Conservation (phyloP, 177 flowering plant genomes). For the Vitis hybrid region DNA sequence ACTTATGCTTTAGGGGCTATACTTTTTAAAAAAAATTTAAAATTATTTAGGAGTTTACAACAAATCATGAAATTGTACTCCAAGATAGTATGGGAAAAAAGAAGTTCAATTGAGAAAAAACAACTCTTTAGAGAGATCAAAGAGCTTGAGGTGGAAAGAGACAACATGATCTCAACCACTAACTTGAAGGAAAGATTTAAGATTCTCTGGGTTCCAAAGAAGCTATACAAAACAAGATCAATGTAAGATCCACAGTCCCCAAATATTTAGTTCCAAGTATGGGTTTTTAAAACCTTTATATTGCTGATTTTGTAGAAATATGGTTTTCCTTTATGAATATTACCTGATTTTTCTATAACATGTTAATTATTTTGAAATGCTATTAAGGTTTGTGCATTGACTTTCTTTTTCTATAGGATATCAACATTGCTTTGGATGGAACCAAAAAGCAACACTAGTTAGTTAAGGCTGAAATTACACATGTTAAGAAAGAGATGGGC, state of each 20-base stretch:
- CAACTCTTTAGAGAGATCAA: background rate
- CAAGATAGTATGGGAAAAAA: too few relatives aligned
- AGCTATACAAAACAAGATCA: background rate
- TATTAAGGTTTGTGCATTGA: too few relatives aligned
- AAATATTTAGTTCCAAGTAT: background rate
- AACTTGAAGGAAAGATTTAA: conserved; percentile 8
- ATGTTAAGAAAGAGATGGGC: background rate
- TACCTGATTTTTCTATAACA: background rate
- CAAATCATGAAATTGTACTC: background rate
- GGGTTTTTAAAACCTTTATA: background rate
- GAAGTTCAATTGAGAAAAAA: background rate
- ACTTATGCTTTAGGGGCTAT: too few relatives aligned
- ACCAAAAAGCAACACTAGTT: background rate
- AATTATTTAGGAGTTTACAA: background rate
- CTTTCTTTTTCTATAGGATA: background rate
- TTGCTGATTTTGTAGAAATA: background rate
- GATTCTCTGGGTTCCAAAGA: conserved; percentile 2
- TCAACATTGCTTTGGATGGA: background rate
- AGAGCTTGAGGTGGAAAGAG: background rate
- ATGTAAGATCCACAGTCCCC: background rate
- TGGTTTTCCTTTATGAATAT: background rate
- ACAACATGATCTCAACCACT: conserved; percentile 1
- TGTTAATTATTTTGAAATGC: too few relatives aligned
- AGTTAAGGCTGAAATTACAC: background rate
- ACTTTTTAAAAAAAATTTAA: too few relatives aligned